A percentile compares a stretch with the other conserved stretches of the same genome.
Conservation (phyloP, 2,329 filamentous ascomycete species). For the Botryotinia narcissicola region DNA sequence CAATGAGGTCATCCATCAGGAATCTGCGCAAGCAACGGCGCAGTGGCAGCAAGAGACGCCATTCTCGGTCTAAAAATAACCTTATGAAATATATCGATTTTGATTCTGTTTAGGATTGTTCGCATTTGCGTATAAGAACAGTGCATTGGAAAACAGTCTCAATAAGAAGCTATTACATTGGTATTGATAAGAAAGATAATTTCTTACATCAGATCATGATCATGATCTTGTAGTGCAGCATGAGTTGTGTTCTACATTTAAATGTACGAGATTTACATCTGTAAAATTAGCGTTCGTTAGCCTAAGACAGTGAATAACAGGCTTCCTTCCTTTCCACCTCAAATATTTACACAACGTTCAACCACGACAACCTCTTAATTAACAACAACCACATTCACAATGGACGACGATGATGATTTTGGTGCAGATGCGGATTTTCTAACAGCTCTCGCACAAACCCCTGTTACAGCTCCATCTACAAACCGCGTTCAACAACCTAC, state of each 20-base stretch:
- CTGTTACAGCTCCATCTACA: constrained; percentile 31
- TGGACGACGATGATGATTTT: constrained; percentile 53
- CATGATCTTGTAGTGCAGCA: background rate
- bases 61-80: background rate
- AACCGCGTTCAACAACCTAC: constrained; percentile 40
- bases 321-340: background rate
- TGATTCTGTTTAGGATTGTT: background rate
- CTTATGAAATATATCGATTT: background rate
- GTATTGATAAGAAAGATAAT: too few relatives aligned
- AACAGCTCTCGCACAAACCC: constrained; percentile 52
- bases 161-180: background rate
- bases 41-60: background rate
- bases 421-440: constrained; percentile 57
- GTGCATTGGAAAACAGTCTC: background rate
- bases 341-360: background rate
- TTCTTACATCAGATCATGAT: background rate
- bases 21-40: background rate
- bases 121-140: background rate
- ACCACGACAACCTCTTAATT: background rate
- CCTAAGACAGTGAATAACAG: background rate
- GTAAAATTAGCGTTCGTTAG: background rate
- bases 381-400: constrained; percentile 14
- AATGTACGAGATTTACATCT: background rate
- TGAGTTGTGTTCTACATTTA: background rate
- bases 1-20: background rate